Percentiles rank a stretch among this genome's conserved stretches.
Conservation (phyloP, 2,329 filamentous ascomycete species). For the Juglanconis juglandina region DNA sequence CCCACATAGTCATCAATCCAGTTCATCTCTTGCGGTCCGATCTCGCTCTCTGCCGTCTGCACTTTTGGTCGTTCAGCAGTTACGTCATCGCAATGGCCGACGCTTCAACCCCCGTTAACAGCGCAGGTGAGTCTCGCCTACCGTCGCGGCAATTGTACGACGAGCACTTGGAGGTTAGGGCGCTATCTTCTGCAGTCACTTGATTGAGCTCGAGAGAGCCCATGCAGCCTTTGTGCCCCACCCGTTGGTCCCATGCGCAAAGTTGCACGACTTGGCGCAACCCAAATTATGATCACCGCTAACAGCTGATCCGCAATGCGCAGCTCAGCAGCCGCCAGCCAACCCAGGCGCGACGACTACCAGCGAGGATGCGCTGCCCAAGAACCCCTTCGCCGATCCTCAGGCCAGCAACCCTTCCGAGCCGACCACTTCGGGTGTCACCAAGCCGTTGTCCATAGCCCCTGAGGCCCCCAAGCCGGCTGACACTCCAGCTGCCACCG, state of each 20-base stretch:
- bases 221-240: background rate
- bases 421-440: background rate
- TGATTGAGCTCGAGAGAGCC: constrained; percentile 8
- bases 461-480: constrained; percentile 10
- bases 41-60: background rate
- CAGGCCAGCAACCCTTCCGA: constrained; percentile 6
- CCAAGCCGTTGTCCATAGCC: constrained; percentile 3
- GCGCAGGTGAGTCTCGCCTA: constrained; percentile 16
- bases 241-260: background rate
- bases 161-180: background rate
- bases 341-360: background rate
- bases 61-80: constrained; percentile 3
- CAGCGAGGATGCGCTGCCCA: constrained; percentile 12
- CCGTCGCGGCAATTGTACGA: background rate
- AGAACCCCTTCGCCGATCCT: constrained; percentile 7
- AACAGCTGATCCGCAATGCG: constrained; percentile 5
- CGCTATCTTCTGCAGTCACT: background rate
- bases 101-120: constrained; percentile 15
- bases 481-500: constrained; percentile 1
- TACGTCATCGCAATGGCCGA: constrained; percentile 21
- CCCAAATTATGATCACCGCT: background rate
- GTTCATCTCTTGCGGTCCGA: constrained; percentile 7
- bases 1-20: background rate
- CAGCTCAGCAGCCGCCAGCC: constrained; percentile 6
- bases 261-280: constrained; percentile 4